phyloP scores from a whole-genome alignment of 371 early-diverging fungal genomes.

The Mycotypha africana region DNA sequence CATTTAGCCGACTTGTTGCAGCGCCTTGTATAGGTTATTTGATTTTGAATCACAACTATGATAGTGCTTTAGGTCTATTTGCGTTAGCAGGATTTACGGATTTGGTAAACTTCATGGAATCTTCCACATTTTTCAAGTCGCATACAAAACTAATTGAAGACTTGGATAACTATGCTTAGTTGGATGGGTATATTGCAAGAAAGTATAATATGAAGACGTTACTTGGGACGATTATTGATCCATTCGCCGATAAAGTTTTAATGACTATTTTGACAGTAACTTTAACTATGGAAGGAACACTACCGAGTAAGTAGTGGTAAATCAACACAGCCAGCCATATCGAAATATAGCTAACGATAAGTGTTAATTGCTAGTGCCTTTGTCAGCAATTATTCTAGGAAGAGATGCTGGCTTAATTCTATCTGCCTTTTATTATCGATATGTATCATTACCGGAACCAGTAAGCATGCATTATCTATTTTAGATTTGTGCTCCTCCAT shows the following conservation, averaged over 20 bases:
- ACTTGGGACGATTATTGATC: conserved; percentile 91
- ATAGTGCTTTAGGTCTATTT: conserved; percentile 67
- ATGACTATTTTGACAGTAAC: conserved; percentile 90
- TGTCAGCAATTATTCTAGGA: conserved; percentile 83
- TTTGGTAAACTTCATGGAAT: conserved; percentile 42
- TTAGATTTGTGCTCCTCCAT: background rate
- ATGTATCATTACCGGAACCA: conserved; percentile 84
- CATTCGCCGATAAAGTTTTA: conserved; percentile 93
- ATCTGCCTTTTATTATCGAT: conserved; percentile 81
- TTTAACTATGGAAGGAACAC: conserved; percentile 62
- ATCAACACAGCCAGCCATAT: no score
- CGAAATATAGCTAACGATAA: background rate
- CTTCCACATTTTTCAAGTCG: background rate
- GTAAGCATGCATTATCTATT: conserved; percentile 40
- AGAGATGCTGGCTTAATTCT: conserved; percentile 80
- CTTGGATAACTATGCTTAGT: conserved; percentile 19
- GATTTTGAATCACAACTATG: conserved; percentile 69
- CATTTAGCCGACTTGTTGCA: conserved; percentile 66
- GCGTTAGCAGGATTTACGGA: conserved; percentile 83
- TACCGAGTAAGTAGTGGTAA: conserved; percentile 59
- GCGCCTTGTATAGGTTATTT: conserved; percentile 88
- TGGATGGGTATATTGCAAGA: conserved; percentile 94
- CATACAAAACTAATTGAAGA: conserved; percentile 1
- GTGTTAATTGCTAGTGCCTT: conserved; percentile 40
- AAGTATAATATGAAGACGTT: conserved; percentile 80